Percentiles rank a stretch among this genome's conserved stretches.
phyloP scores from a whole-genome alignment of 1,139 yeast species.

The Groenewaldozyma auringiensis region DNA sequence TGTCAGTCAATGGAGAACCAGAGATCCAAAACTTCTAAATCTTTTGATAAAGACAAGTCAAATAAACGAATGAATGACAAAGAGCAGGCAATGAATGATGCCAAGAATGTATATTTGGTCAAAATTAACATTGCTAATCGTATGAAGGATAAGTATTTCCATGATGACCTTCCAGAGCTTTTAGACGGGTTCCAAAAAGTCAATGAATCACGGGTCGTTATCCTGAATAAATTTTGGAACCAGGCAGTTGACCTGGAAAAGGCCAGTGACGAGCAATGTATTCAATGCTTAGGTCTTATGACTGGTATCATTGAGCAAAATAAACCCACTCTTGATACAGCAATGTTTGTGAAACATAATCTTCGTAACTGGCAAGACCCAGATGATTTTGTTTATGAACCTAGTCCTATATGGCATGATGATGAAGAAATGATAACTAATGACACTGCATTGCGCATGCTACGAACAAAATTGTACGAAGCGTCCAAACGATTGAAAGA shows the following conservation, averaged over 20 bases:
- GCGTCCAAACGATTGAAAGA: slow-evolving; percentile 22
- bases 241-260: slow-evolving; percentile 61
- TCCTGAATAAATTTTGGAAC: slow-evolving; percentile 62
- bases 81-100: slow-evolving; percentile 73
- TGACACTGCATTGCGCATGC: slow-evolving; percentile 48
- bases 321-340: slow-evolving; percentile 65
- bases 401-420: slow-evolving; percentile 95
- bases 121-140: slow-evolving; percentile 80
- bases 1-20: slow-evolving; percentile 78
- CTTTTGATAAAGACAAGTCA: slow-evolving; percentile 45
- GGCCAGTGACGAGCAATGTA: slow-evolving; percentile 46
- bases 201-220: slow-evolving; percentile 69
- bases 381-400: slow-evolving; percentile 71
- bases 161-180: slow-evolving; percentile 89
- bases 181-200: slow-evolving; percentile 80
- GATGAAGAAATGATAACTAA: slow-evolving; percentile 68
- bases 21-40: slow-evolving; percentile 59
- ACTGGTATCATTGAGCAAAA: slow-evolving; percentile 61
- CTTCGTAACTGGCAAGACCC: slow-evolving; percentile 75
- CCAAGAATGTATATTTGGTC: slow-evolving; percentile 76
- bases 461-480: slow-evolving; percentile 52
- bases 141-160: slow-evolving; percentile 83
- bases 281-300: slow-evolving; percentile 46
- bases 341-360: slow-evolving; percentile 92
- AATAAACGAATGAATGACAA: slow-evolving; percentile 53